Percentiles rank a stretch among this genome's conserved stretches.
phyloP scores from a whole-genome alignment of 257 asterid species.

The Solanum dulcamara region DNA sequence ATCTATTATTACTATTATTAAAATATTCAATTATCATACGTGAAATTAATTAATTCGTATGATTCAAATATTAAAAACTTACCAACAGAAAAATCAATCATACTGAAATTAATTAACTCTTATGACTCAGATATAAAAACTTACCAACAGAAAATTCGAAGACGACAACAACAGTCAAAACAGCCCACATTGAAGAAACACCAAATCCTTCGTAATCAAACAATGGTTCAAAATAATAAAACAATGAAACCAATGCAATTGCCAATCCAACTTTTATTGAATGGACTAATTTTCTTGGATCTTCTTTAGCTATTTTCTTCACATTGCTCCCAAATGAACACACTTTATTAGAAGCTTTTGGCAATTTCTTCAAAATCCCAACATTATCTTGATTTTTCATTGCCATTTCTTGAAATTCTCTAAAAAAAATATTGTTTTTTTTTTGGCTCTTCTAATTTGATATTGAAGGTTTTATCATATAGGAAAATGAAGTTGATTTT shows the following conservation, averaged over 20 bases:
- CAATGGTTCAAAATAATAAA: constrained; percentile 58
- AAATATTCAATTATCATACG: neutral
- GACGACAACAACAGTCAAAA: constrained; percentile 66
- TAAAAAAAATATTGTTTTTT: neutral
- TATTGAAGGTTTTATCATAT: no score
- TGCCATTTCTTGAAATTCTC: neutral
- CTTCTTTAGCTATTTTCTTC: constrained; percentile 40
- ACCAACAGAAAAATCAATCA: no score
- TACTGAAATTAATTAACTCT: neutral
- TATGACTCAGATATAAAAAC: neutral
- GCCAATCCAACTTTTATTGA: constrained; percentile 71
- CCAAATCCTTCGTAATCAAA: constrained; percentile 42
- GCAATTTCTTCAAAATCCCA: neutral
- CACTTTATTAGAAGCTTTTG: neutral
- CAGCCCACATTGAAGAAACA: constrained; percentile 77
- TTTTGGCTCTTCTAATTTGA: neutral
- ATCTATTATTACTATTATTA: neutral
- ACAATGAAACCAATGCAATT: constrained; percentile 49
- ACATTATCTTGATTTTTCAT: neutral
- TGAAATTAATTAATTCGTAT: neutral
- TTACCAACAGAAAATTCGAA: constrained; percentile 70
- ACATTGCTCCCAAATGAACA: neutral
- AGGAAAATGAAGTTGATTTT: neutral
- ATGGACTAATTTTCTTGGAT: constrained; percentile 59
- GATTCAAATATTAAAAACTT: no score